phyloP scores from a whole-genome alignment of 495 filamentous ascomycete species.

The Physcia stellaris region DNA sequence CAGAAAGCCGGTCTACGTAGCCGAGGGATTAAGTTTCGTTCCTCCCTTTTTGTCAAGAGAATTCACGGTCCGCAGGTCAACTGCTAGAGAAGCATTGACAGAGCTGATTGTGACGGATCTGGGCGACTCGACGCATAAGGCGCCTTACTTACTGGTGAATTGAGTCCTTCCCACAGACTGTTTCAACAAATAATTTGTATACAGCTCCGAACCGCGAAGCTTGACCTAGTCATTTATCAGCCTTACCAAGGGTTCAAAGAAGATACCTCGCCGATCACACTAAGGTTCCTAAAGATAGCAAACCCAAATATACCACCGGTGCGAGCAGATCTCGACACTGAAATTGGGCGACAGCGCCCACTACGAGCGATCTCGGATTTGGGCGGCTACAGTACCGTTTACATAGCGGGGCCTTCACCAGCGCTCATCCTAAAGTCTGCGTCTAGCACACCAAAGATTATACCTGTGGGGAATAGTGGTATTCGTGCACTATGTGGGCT shows the following conservation, averaged over 20 bases:
- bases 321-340: conserved; percentile 26
- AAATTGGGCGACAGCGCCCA: conserved; percentile 30
- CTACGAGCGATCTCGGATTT: conserved; percentile 53
- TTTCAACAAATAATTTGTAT: conserved; percentile 1
- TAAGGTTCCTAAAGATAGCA: conserved; percentile 68
- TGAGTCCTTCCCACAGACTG: background rate
- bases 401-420: conserved; percentile 63
- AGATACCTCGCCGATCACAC: conserved; percentile 21
- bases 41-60: conserved; percentile 63
- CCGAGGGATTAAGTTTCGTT: conserved; percentile 62
- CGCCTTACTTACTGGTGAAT: conserved; percentile 70
- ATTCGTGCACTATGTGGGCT: conserved; percentile 58
- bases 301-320: conserved; percentile 44
- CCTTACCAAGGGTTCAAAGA: conserved; percentile 41
- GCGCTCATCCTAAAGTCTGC: conserved; percentile 69
- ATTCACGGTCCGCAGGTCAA: conserved; percentile 50
- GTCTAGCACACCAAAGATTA: conserved; percentile 55
- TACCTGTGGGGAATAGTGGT: conserved; percentile 50
- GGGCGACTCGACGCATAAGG: conserved; percentile 53
- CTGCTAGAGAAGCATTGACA: conserved; percentile 52
- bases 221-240: conserved; percentile 80
- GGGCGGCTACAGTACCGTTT: conserved; percentile 62
- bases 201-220: conserved; percentile 60
- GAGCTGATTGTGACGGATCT: conserved; percentile 76
- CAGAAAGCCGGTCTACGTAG: conserved; percentile 42